A percentile compares a stretch with the other conserved stretches of the same genome.
These are phyloP conservation scores for Malassezia nana DNA, from an alignment of 1,284 basidiomycete genomes.

Conservation along the genomic window DNA sequence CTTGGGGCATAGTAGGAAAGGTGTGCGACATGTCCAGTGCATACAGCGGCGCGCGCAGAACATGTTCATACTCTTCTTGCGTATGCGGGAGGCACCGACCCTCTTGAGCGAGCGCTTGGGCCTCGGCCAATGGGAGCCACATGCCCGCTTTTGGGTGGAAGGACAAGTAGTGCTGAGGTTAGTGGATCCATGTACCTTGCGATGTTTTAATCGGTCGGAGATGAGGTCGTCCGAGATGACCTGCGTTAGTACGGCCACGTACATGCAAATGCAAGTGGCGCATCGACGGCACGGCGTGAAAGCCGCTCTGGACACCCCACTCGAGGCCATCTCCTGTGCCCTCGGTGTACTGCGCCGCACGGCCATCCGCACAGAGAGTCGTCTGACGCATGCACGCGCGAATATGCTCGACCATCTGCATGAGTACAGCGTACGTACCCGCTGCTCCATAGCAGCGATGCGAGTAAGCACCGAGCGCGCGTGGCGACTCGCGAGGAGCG, in stretches of 20 bases:
- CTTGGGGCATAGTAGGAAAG: constrained; percentile 63
- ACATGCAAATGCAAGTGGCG: constrained; percentile 48
- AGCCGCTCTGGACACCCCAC: constrained; percentile 54
- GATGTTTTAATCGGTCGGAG: constrained; percentile 67
- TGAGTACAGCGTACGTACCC: constrained; percentile 12
- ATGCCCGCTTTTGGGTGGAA: constrained; percentile 80
- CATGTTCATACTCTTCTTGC: constrained; percentile 55
- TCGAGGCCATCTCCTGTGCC: not conserved
- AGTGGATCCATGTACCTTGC: constrained; percentile 52
- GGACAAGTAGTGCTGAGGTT: constrained; percentile 66
- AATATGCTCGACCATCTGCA: constrained; percentile 52
- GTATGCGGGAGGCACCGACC: constrained; percentile 54
- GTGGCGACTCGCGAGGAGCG: constrained; percentile 29
- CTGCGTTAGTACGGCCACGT: constrained; percentile 59
- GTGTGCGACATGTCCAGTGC: constrained; percentile 60
- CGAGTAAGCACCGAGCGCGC: constrained; percentile 23
- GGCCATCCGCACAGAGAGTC: not conserved
- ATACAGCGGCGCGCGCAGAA: constrained; percentile 60
- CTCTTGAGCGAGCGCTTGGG: constrained; percentile 63
- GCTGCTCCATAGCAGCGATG: constrained; percentile 20
- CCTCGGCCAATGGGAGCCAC: constrained; percentile 67
- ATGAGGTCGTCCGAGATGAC: constrained; percentile 73
- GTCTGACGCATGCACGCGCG: constrained; percentile 68
- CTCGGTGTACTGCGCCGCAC: not conserved
- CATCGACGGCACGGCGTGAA: constrained; percentile 67